Evolutionary conservation across 2,329 filamentous ascomycete species (phyloP).

Genomic region (Fusarium drepaniforme): DNA sequence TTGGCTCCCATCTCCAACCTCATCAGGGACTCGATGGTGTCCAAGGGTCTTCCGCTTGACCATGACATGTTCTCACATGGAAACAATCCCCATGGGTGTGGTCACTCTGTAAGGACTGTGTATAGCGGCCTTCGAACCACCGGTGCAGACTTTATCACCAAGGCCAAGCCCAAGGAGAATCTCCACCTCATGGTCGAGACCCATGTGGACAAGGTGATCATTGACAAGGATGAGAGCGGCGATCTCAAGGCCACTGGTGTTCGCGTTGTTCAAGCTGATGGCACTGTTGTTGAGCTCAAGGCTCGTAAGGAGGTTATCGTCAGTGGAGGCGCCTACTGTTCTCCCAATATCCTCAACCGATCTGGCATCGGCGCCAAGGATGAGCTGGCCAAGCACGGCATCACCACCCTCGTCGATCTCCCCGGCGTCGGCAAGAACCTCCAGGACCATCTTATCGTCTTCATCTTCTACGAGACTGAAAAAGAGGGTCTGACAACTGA

Average conservation of each 20-base stretch:
- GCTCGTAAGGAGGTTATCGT: slow-evolving; percentile 55
- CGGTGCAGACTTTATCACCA: slow-evolving; percentile 64
- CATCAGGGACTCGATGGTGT: slow-evolving; percentile 66
- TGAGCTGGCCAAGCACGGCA: slow-evolving; percentile 56
- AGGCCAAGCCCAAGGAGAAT: slow-evolving; percentile 54
- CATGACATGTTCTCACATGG: slow-evolving; percentile 69
- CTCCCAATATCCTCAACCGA: slow-evolving; percentile 63
- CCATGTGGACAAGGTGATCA: slow-evolving; percentile 64
- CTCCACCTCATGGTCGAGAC: slow-evolving; percentile 61
- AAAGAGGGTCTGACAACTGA: slow-evolving; percentile 66
- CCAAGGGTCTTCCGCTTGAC: slow-evolving; percentile 65
- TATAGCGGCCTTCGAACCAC: slow-evolving; percentile 65
- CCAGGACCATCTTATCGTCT: slow-evolving; percentile 64
- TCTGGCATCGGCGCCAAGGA: slow-evolving; percentile 63
- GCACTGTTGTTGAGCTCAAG: slow-evolving; percentile 53
- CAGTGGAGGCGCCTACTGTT: slow-evolving; percentile 62
- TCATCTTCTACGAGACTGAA: slow-evolving; percentile 71
- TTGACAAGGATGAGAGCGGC: slow-evolving; percentile 51
- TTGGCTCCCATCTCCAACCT: slow-evolving; percentile 69
- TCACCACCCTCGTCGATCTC: slow-evolving; percentile 56
- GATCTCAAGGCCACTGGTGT: slow-evolving; percentile 61
- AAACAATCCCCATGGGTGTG: slow-evolving; percentile 65
- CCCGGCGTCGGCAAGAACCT: slow-evolving; percentile 65
- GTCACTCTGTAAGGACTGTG: slow-evolving; percentile 66
- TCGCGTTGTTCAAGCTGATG: slow-evolving; percentile 54